Percentiles rank a stretch among this genome's conserved stretches.
These are phyloP conservation scores for Leccinum subfulvum DNA, from an alignment of 1,284 basidiomycete genomes.

Conservation along the genomic window DNA sequence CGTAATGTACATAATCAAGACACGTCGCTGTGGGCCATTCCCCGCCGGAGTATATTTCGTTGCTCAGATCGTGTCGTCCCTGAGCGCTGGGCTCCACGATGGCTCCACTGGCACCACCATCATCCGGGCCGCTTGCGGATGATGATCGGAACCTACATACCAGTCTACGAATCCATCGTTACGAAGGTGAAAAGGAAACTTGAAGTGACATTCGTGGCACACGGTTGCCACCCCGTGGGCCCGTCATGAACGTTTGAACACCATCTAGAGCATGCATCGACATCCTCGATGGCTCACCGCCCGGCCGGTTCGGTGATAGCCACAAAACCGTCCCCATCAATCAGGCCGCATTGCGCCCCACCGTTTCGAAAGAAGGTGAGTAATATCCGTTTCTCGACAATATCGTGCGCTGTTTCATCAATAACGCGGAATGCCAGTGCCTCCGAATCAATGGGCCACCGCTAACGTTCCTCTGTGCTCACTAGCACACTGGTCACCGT, in stretches of 20 bases:
- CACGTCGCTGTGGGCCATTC: not conserved
- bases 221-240: slow-evolving; percentile 10
- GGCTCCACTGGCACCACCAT: slow-evolving; percentile 6
- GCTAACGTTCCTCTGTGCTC: not conserved
- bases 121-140: slow-evolving; percentile 21
- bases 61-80: slow-evolving; percentile 10
- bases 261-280: not conserved
- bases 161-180: slow-evolving; percentile 6
- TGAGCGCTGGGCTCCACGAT: not conserved
- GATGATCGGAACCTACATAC: slow-evolving; percentile 21
- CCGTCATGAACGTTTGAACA: not conserved
- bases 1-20: slow-evolving; percentile 13
- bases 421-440: slow-evolving; percentile 23
- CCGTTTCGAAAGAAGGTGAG: slow-evolving; percentile 14
- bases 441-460: slow-evolving; percentile 23
- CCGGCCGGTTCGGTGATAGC: slow-evolving; percentile 13
- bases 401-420: slow-evolving; percentile 22
- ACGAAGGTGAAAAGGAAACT: slow-evolving; percentile 14
- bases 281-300: slow-evolving; percentile 8
- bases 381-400: slow-evolving; percentile 28
- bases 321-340: slow-evolving; percentile 5
- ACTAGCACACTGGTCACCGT: not conserved
- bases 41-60: slow-evolving; percentile 11
- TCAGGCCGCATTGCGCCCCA: slow-evolving; percentile 11
- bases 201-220: slow-evolving; percentile 10